These are phyloP conservation scores for Lentinula detonsa DNA, from an alignment of 768 basidiomycete species.

Conservation along the genomic window DNA sequence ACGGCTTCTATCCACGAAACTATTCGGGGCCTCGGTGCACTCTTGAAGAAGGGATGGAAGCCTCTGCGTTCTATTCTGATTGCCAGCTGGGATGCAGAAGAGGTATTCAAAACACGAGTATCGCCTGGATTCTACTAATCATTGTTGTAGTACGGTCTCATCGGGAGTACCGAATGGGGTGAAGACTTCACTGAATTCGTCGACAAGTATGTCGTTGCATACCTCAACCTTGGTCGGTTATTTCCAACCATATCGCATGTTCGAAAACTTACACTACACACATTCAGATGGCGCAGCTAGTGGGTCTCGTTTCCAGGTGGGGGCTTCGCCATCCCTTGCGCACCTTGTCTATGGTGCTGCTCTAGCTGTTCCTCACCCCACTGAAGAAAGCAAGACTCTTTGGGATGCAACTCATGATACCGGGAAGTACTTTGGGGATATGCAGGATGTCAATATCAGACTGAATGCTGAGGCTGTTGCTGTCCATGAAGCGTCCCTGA, in stretches of 20 bases:
- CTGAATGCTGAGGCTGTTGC: conserved; percentile 34
- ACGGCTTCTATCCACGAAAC: conserved; percentile 52
- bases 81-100: conserved; percentile 79
- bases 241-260: background rate
- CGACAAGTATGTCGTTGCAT: conserved; percentile 49
- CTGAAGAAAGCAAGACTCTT: conserved; percentile 40
- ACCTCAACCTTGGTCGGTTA: conserved; percentile 51
- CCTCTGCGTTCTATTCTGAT: conserved; percentile 71
- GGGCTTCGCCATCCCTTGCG: conserved; percentile 61
- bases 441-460: background rate
- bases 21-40: conserved; percentile 46
- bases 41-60: conserved; percentile 54
- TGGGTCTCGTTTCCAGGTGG: conserved; percentile 44
- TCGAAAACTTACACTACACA: background rate
- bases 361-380: conserved; percentile 50
- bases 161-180: conserved; percentile 63
- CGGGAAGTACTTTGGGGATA: conserved; percentile 26
- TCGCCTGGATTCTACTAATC: conserved; percentile 5
- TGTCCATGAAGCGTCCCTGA: conserved; percentile 27
- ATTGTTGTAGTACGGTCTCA: conserved; percentile 35
- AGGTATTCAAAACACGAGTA: conserved; percentile 27
- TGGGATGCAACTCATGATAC: conserved; percentile 53
- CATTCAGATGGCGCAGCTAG: conserved; percentile 45
- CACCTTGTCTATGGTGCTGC: conserved; percentile 51
- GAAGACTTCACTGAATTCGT: conserved; percentile 61